Evolutionary conservation across 2,329 filamentous ascomycete species (phyloP).

Genomic region (Chaetomium strumarium): DNA sequence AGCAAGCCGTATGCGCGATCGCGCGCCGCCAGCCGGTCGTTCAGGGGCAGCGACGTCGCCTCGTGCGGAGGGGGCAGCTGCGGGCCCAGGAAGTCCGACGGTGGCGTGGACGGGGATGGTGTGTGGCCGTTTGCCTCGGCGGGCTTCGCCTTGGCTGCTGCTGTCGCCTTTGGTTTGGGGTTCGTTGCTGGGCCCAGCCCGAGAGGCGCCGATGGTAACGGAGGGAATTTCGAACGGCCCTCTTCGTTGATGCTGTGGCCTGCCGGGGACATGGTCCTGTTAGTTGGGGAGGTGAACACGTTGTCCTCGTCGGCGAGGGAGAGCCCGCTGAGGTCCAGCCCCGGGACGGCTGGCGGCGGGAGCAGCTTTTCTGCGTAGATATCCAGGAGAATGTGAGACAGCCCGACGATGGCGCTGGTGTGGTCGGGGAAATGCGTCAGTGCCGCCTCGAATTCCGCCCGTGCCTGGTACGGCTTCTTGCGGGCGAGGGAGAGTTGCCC

Average conservation of each 20-base stretch:
- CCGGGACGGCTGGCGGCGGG: conserved; percentile 49
- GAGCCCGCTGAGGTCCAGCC: conserved; percentile 33
- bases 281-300: conserved; percentile 14
- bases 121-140: not conserved
- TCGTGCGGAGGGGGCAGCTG: conserved; percentile 48
- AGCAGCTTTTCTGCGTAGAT: conserved; percentile 68
- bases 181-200: conserved; percentile 35
- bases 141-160: not conserved
- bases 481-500: conserved; percentile 62
- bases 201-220: conserved; percentile 41
- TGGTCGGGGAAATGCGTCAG: conserved; percentile 77
- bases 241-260: not conserved
- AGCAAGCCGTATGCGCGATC: conserved; percentile 84
- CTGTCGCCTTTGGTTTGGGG: conserved; percentile 9
- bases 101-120: not conserved
- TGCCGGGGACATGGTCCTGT: conserved; percentile 10
- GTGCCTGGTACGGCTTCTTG: conserved; percentile 59
- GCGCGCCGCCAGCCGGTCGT: conserved; percentile 80
- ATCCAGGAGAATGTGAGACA: conserved; percentile 82
- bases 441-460: conserved; percentile 74
- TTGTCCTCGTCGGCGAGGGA: conserved; percentile 21
- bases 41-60: conserved; percentile 58
- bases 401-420: conserved; percentile 67
- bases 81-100: conserved; percentile 29
- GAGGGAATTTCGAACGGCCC: conserved; percentile 10